Evolutionary conservation across 768 basidiomycete species (phyloP).

Genomic region (Trametes maxima): DNA sequence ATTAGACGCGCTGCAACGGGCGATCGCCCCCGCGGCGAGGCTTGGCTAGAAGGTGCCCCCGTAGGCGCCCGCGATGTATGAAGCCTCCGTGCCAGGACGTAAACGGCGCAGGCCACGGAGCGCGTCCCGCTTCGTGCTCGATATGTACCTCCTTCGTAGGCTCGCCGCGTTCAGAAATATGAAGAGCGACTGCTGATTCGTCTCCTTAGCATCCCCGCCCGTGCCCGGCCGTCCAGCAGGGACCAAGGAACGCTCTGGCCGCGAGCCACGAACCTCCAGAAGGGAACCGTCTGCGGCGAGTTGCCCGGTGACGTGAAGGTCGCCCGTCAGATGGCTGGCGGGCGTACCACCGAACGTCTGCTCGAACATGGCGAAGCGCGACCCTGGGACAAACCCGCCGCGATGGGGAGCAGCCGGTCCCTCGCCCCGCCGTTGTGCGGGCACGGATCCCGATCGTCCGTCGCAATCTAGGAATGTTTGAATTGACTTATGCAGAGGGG

Average conservation of each 20-base stretch:
- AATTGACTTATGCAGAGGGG: conserved; percentile 16
- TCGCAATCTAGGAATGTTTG: conserved; percentile 24
- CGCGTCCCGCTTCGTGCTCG: too few relatives aligned
- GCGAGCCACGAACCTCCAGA: conserved; percentile 1
- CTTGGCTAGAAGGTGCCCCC: too few relatives aligned
- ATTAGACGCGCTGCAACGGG: neutral
- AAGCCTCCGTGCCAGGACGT: too few relatives aligned
- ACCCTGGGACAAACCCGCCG: conserved; percentile 9
- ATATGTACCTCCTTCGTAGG: too few relatives aligned
- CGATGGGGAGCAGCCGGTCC: neutral
- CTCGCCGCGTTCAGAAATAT: too few relatives aligned
- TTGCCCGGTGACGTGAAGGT: neutral
- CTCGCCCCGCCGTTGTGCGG: neutral
- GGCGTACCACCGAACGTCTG: neutral
- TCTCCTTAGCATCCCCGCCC: neutral
- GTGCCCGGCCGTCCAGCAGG: neutral
- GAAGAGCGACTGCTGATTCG: neutral
- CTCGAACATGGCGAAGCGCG: neutral
- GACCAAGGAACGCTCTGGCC: conserved; percentile 1
- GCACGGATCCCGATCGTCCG: conserved; percentile 2
- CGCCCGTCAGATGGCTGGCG: neutral
- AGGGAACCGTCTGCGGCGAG: neutral
- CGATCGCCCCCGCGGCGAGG: too few relatives aligned
- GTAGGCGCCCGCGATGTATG: too few relatives aligned
- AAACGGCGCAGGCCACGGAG: too few relatives aligned